These are phyloP conservation scores for Sporopachydermia cereana DNA, from an alignment of 1,139 yeast species.

Conservation along the genomic window DNA sequence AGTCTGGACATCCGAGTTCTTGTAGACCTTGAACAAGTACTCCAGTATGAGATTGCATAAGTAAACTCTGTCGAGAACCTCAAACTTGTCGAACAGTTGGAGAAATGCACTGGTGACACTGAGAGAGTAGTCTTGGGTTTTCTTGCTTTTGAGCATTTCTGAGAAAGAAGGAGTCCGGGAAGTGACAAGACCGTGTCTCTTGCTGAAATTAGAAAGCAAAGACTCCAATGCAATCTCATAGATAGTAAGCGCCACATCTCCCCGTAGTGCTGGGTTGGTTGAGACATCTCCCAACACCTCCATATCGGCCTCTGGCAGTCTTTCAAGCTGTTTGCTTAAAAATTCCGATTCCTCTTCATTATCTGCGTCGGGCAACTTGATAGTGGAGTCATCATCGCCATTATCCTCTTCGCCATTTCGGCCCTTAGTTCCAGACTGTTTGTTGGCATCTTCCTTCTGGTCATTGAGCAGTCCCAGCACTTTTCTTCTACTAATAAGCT, in stretches of 20 bases:
- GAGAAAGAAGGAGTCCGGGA: slow-evolving; percentile 9
- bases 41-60: slow-evolving; percentile 53
- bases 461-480: slow-evolving; percentile 70
- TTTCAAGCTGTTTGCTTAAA: slow-evolving; percentile 50
- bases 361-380: slow-evolving; percentile 34
- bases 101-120: slow-evolving; percentile 37
- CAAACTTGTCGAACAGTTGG: slow-evolving; percentile 50
- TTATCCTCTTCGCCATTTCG: slow-evolving; percentile 16
- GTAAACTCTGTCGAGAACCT: slow-evolving; percentile 56
- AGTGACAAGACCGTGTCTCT: slow-evolving; percentile 9
- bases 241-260: slow-evolving; percentile 77
- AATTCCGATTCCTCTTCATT: slow-evolving; percentile 28
- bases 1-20: slow-evolving; percentile 15
- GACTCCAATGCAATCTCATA: slow-evolving; percentile 62
- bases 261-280: slow-evolving; percentile 81
- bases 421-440: slow-evolving; percentile 16
- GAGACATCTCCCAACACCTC: slow-evolving; percentile 77
- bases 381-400: slow-evolving; percentile 29
- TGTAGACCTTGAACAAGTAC: slow-evolving; percentile 24
- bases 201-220: slow-evolving; percentile 22
- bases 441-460: slow-evolving; percentile 23
- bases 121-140: slow-evolving; percentile 18
- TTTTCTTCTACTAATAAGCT: slow-evolving; percentile 71
- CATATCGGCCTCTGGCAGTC: slow-evolving; percentile 80
- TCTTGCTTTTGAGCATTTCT: slow-evolving; percentile 19